A percentile compares a stretch with the other conserved stretches of the same genome.
These are phyloP conservation scores for Trichoderma virens DNA, from an alignment of 495 filamentous ascomycete genomes.

Conservation along the genomic window DNA sequence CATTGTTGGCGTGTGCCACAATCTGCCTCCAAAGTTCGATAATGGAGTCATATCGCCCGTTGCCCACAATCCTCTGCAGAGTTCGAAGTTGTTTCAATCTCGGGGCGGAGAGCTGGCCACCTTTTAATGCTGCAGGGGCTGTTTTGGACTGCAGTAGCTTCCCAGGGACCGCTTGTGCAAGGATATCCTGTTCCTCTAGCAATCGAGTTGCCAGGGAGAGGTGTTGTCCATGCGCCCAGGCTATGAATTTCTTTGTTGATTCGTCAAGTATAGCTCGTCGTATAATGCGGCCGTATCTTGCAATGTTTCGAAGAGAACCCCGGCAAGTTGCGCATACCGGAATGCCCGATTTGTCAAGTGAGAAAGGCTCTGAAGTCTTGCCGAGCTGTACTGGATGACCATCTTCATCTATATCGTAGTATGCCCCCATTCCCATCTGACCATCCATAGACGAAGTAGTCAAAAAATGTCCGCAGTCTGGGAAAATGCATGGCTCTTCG, in stretches of 20 bases:
- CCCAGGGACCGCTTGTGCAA: conserved; percentile 16
- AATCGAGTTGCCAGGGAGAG: conserved; percentile 33
- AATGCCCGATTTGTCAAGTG: conserved; percentile 40
- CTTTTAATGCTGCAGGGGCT: not conserved
- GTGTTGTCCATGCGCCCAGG: conserved; percentile 43
- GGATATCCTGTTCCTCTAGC: conserved; percentile 16
- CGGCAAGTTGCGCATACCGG: conserved; percentile 55
- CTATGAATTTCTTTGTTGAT: conserved; percentile 58
- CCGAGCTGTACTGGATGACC: conserved; percentile 38
- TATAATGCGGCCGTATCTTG: conserved; percentile 61
- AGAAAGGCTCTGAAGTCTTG: conserved; percentile 42
- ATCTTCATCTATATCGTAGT: conserved; percentile 45
- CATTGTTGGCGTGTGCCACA: conserved; percentile 33
- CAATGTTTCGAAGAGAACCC: conserved; percentile 51
- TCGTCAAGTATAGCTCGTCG: conserved; percentile 58
- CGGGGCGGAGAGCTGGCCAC: not conserved
- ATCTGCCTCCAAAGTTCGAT: conserved; percentile 34
- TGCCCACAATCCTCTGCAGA: conserved; percentile 18
- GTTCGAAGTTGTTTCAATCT: conserved; percentile 9
- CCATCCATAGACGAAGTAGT: conserved; percentile 57
- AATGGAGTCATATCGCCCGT: conserved; percentile 31
- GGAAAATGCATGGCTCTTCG: conserved; percentile 53
- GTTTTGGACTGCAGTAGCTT: not conserved
- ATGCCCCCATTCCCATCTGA: conserved; percentile 50
- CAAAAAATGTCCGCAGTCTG: conserved; percentile 59